phyloP scores from a whole-genome alignment of 1,139 yeast species.

The Chernovozyma aurita region DNA sequence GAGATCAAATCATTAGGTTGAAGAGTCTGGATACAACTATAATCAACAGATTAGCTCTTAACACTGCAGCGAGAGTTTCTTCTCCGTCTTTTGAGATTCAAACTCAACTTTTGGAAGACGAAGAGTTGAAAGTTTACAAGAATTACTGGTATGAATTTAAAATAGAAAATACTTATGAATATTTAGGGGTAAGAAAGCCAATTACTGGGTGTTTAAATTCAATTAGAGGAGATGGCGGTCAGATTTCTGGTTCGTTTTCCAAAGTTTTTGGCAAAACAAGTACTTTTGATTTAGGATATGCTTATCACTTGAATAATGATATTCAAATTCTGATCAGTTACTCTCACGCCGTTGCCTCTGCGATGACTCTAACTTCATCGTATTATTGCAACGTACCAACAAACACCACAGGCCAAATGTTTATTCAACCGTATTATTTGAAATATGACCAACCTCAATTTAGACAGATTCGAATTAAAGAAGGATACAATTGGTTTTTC shows the following conservation, averaged over 20 bases:
- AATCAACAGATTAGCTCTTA: conserved; percentile 15
- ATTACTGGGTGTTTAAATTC: conserved; percentile 18
- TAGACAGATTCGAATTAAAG: conserved; percentile 9
- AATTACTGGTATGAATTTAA: conserved; percentile 15
- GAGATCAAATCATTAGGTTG: conserved; percentile 12
- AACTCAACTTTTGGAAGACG: conserved; percentile 6
- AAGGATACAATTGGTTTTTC: conserved; percentile 7
- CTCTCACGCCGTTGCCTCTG: conserved; percentile 6
- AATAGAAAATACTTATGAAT: conserved; percentile 4
- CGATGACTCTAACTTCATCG: conserved; percentile 11
- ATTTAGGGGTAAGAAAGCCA: conserved; percentile 12
- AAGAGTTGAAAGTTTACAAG: background rate
- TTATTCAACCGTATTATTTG: conserved; percentile 14
- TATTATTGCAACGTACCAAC: conserved; percentile 16
- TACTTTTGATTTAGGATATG: conserved; percentile 14
- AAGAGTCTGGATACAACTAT: conserved; percentile 12
- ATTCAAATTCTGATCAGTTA: conserved; percentile 6
- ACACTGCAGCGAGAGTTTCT: conserved; percentile 12
- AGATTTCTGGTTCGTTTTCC: conserved; percentile 13
- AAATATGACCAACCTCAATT: conserved; percentile 11
- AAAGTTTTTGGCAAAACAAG: conserved; percentile 13
- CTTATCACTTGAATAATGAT: conserved; percentile 4
- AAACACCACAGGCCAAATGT: conserved; percentile 19
- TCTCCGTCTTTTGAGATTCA: conserved; percentile 6
- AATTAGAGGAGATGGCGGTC: conserved; percentile 19